Conservation (phyloP, 805 yeast genomes). For the Saturnispora ahearnii region DNA sequence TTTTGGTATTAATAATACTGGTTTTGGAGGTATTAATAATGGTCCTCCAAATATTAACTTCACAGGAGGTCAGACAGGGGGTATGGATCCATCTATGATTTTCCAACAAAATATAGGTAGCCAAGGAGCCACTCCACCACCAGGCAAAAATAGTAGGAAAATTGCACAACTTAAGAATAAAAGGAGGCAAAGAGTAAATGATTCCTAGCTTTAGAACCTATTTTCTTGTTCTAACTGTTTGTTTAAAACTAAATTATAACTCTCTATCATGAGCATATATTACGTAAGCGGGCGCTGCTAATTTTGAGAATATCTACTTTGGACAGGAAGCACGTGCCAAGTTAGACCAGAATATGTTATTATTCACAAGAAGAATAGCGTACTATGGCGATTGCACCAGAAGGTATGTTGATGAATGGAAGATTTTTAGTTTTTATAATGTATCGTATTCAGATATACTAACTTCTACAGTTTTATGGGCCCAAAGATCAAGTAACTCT, state of each 20-base stretch:
- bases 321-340: neutral
- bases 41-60: constrained; percentile 26
- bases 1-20: neutral
- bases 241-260: neutral
- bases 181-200: neutral
- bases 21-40: constrained; percentile 2
- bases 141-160: neutral
- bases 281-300: neutral
- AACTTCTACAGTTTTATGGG: constrained; percentile 63
- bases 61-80: constrained; percentile 16
- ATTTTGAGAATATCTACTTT: neutral
- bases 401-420: constrained; percentile 21
- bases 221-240: neutral
- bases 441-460: neutral
- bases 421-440: neutral
- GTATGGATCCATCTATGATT: constrained; percentile 1
- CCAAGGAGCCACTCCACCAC: neutral
- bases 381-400: constrained; percentile 24
- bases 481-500: constrained; percentile 81
- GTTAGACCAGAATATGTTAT: no score
- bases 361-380: neutral
- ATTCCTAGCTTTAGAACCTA: neutral
- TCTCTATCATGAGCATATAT: neutral
- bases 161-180: constrained; percentile 1
- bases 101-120: neutral